Evolutionary conservation across 176 grass and related monocot species (phyloP), one percentile per base, ranked within the genome.

Genomic region (Tuctoria greenei): DNA sequence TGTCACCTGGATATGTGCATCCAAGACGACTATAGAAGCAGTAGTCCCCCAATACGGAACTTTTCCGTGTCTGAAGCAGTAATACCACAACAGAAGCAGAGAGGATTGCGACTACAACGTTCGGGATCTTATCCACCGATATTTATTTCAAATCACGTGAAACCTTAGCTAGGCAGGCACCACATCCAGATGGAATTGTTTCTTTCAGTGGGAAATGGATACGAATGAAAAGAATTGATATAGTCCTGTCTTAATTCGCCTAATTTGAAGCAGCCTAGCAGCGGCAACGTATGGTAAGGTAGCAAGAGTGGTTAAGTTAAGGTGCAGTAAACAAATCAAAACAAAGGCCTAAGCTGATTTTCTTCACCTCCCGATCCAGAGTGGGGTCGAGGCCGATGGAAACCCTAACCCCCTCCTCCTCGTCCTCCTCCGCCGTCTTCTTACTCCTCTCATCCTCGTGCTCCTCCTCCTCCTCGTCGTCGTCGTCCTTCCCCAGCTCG

Each of bases 311-410:
- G n/a, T 24, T 23, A 18, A 47, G 5, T 51, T 51, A 6, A 13
- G 25, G 24, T 1, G 18, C 65, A 58, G 26, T 7, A 23, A 41
- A 2, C 11, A 41, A 71, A 82, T 37, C 15, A 58, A 60, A 82
- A 11, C 0, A 52, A 54, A 44, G 35, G 17, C 51, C 4, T 1
- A 16, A 44, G 37, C 9, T 17, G 16, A 64, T 11, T 69, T 79
- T 20, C 7, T 73, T 82, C 70, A 99, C 96, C 96, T 99, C 96
- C 46, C 82, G 63, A 86, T 99, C 96, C 45, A 95, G 83, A 28
- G 96, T 90, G 4, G 96, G 96, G 88, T 99, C 96, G 39, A 95
- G 89, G 35, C 92, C 96, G 24, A 95, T 89, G 9, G 85, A 92
- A 90, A 84, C 74, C 87, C 89, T 88, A 88, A 99, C 61, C 52